Conservation (phyloP, 2,329 filamentous ascomycete species). For the Incumbomyces lentus region DNA sequence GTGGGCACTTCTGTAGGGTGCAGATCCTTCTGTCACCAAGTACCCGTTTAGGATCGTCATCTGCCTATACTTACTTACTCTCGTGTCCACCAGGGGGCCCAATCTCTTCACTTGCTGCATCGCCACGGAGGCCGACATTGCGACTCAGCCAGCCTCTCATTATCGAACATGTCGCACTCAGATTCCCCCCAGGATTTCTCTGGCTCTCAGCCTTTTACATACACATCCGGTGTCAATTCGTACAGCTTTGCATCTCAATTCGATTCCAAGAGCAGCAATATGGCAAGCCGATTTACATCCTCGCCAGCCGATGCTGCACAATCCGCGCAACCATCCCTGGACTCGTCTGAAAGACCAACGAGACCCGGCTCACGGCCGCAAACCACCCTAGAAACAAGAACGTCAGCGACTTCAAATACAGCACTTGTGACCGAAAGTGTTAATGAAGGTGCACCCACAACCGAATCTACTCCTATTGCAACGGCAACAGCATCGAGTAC, state of each 20-base stretch:
- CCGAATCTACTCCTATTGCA: not conserved
- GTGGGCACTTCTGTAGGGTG: not conserved
- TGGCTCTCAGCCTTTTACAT: not conserved
- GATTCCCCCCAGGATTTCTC: not conserved
- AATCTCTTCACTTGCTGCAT: constrained; percentile 5
- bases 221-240: not conserved
- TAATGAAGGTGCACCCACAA: not conserved
- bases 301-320: not conserved
- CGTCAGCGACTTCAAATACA: not conserved
- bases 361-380: not conserved
- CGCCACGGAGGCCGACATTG: constrained; percentile 1
- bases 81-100: constrained; percentile 6
- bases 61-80: not conserved
- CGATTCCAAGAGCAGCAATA: not conserved
- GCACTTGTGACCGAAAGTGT: not conserved
- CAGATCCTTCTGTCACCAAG: constrained; percentile 2
- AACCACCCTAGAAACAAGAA: constrained; percentile 2
- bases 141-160: constrained; percentile 4
- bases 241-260: constrained; percentile 1
- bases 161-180: constrained; percentile 2
- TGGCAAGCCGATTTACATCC: no score
- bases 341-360: not conserved
- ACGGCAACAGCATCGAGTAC: not conserved
- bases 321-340: no score
- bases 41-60: not conserved